Evolutionary conservation across 495 filamentous ascomycete genomes (phyloP).

Genomic region (Aspergillus kassunensis): DNA sequence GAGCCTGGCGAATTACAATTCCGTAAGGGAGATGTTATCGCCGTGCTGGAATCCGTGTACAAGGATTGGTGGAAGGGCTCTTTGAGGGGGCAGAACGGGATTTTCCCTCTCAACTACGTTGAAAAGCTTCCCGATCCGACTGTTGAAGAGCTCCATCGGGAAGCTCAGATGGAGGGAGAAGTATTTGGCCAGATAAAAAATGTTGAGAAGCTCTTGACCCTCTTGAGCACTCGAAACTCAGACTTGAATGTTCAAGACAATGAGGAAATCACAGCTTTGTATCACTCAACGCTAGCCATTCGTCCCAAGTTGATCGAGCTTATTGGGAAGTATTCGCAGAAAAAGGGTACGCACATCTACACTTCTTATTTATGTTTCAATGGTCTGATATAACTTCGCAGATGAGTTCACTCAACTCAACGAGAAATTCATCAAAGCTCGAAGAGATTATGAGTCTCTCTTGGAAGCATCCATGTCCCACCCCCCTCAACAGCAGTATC

Average conservation of each 20-base stretch:
- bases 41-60: constrained; percentile 93
- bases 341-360: constrained; percentile 68
- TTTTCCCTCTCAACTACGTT: constrained; percentile 98
- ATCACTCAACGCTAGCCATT: constrained; percentile 90
- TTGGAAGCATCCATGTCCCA: constrained; percentile 95
- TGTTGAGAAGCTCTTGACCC: constrained; percentile 90
- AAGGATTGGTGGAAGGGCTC: constrained; percentile 99
- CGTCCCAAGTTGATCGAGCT: constrained; percentile 95
- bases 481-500: constrained; percentile 69
- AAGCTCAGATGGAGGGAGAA: constrained; percentile 95
- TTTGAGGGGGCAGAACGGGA: constrained; percentile 88
- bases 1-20: constrained; percentile 95
- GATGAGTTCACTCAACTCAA: constrained; percentile 98
- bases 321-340: constrained; percentile 98
- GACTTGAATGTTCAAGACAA: constrained; percentile 84
- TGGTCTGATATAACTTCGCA: constrained; percentile 35
- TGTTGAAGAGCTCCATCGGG: constrained; percentile 86
- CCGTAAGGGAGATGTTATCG: constrained; percentile 94
- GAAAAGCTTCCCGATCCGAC: constrained; percentile 96
- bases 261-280: constrained; percentile 88
- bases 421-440: constrained; percentile 98
- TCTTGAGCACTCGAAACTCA: constrained; percentile 90
- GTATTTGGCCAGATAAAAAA: constrained; percentile 99
- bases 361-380: background rate
- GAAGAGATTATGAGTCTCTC: constrained; percentile 92